These are phyloP conservation scores for Coleophoma cylindrospora DNA, from an alignment of 2,329 filamentous ascomycete species.

Conservation along the genomic window DNA sequence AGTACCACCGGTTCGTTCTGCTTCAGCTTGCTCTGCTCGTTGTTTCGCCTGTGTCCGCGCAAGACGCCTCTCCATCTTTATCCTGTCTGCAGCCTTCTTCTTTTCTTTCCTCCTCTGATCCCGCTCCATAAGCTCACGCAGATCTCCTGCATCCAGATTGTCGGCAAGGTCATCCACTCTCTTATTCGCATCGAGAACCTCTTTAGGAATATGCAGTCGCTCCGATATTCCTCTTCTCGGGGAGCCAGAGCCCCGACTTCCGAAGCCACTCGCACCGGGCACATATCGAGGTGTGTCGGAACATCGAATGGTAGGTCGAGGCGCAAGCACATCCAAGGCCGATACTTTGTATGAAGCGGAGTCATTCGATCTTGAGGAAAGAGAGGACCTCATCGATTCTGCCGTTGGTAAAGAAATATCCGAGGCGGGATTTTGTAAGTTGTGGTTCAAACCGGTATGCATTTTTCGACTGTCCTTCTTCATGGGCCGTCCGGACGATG, in stretches of 20 bases:
- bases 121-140: conserved; percentile 86
- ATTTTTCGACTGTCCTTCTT: conserved; percentile 63
- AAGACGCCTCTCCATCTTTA: conserved; percentile 60
- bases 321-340: conserved; percentile 73
- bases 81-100: conserved; percentile 63
- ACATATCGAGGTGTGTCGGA: conserved; percentile 58
- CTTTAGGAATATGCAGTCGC: conserved; percentile 53
- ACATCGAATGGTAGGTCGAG: conserved; percentile 77
- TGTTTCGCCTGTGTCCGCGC: conserved; percentile 64
- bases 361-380: conserved; percentile 71
- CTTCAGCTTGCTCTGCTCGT: conserved; percentile 50
- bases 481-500: conserved; percentile 53
- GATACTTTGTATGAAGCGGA: conserved; percentile 72
- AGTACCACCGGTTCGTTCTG: conserved; percentile 42
- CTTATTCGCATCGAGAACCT: conserved; percentile 54
- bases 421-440: conserved; percentile 49
- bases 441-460: conserved; percentile 48
- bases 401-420: conserved; percentile 71
- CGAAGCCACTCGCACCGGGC: conserved; percentile 34
- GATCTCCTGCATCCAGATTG: conserved; percentile 74
- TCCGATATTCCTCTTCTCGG: conserved; percentile 47
- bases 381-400: conserved; percentile 70
- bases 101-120: conserved; percentile 76
- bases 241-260: conserved; percentile 36
- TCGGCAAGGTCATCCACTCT: conserved; percentile 71